Conservation (phyloP, 257 asterid genomes). For the Lantana camara region DNA sequence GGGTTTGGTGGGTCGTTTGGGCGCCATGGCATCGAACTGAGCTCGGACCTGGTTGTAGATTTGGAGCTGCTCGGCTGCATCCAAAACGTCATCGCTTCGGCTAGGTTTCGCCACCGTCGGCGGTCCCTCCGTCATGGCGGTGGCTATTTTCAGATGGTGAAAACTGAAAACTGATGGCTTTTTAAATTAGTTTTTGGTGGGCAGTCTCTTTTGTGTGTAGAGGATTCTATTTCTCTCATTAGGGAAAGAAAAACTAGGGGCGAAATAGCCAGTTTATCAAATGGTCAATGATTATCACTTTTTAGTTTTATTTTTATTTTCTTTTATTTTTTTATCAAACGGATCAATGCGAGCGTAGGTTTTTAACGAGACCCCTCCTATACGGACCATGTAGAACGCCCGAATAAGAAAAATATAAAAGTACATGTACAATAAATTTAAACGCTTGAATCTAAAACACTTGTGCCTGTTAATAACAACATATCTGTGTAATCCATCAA, state of each 20-base stretch:
- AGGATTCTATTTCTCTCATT: background rate
- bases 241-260: constrained; percentile 6
- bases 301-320: too few relatives aligned
- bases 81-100: constrained; percentile 57
- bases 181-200: background rate
- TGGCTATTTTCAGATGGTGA: background rate
- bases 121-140: constrained; percentile 29
- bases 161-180: background rate
- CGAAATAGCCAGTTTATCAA: too few relatives aligned
- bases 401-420: too few relatives aligned
- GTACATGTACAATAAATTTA: too few relatives aligned
- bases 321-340: too few relatives aligned
- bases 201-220: background rate
- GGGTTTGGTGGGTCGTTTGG: constrained; percentile 48
- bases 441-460: too few relatives aligned
- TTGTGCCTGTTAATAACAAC: too few relatives aligned
- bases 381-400: too few relatives aligned
- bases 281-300: too few relatives aligned
- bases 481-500: too few relatives aligned
- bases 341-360: too few relatives aligned
- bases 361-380: too few relatives aligned
- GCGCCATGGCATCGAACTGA: constrained; percentile 42
- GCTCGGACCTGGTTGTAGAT: constrained; percentile 42
- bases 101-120: constrained; percentile 43
- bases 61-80: constrained; percentile 39